Conservation (phyloP, 192 early-diverging fungal species). For the Coemansia sp. region DNA sequence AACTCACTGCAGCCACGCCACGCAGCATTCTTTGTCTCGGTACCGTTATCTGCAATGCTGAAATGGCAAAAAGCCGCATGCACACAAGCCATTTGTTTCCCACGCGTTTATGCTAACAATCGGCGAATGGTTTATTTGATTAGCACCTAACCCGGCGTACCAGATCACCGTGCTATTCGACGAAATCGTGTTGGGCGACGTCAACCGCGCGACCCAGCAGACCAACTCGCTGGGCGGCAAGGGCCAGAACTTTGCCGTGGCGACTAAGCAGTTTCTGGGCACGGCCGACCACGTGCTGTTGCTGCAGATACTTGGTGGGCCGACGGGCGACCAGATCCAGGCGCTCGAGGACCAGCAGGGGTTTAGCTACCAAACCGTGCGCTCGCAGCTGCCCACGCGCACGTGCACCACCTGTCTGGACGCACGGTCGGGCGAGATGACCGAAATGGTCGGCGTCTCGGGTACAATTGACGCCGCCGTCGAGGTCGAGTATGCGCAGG, state of each 20-base stretch:
- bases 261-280: slow-evolving; percentile 14
- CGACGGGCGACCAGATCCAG: slow-evolving; percentile 24
- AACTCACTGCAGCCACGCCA: no score
- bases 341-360: slow-evolving; percentile 11
- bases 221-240: slow-evolving; percentile 39
- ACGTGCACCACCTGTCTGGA: slow-evolving; percentile 36
- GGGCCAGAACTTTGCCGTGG: slow-evolving; percentile 39
- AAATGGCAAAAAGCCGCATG: no score
- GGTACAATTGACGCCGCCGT: slow-evolving; percentile 4
- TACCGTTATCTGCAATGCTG: no score
- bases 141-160: slow-evolving; percentile 38
- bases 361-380: slow-evolving; percentile 16
- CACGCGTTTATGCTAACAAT: no score
- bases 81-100: no score
- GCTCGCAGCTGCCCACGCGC: slow-evolving; percentile 7
- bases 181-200: slow-evolving; percentile 6
- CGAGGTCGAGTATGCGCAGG: slow-evolving; percentile 9
- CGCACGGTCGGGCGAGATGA: slow-evolving; percentile 17
- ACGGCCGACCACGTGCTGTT: slow-evolving; percentile 11
- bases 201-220: slow-evolving; percentile 23
- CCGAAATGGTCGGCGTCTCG: slow-evolving; percentile 31
- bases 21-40: no score
- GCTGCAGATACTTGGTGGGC: slow-evolving; percentile 29
- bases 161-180: slow-evolving; percentile 27
- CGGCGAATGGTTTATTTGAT: no score